Base-by-base conservation (phyloP, 1,139 yeast species). In the Barnettozyma hawaiiensis region DNA sequence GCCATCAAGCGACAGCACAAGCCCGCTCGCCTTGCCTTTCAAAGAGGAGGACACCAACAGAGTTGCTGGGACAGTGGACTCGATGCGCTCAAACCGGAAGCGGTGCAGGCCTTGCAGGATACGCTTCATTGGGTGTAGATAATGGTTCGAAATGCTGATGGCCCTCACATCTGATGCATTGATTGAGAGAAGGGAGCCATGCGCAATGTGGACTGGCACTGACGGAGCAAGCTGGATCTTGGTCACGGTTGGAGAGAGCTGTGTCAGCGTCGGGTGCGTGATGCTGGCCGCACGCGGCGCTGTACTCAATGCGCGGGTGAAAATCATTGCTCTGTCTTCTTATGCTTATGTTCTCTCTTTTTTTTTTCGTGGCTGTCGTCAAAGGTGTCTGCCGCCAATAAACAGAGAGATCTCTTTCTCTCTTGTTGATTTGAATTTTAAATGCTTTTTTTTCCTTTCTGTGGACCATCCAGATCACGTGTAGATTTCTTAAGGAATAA, bases 151-250 rank as follows among this genome's bases (percentile, higher is more conserved):
- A 11, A 63, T 57, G 4, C 69, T 59, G 11, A 64, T 48, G 15
- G 59, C 49, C 2, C 57, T 45, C 4, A 59, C 49, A 5, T 50
- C 56, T 9, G 62, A 48, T 0, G 76, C 76, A 45, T 65, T 70
- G 4, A 78, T 60, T 5, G 80, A 66, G 43, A 78, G 58, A 31
- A 79, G 55, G 0, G 81, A 65, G 2, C 78, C 75, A 31, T 69
- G 62, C 40, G 71, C 67, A 18, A 76, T 58, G 47, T 65, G 64
- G 3, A 76, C 60, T 0, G 84, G 82, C 1, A 76, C 65, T 0
- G 84, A 77, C 2, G 85, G 78, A 1, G 81, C 79, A n/a, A 75
- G 57, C 3, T 67, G 63, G 11, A 76, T 57, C 27, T 46, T 64
- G 7, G 52, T 47, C 2, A 54, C 37, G 1, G 51, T 35, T 7